These are phyloP conservation scores for Alternaria sp. DNA, from an alignment of 2,329 filamentous ascomycete species.

Conservation along the genomic window DNA sequence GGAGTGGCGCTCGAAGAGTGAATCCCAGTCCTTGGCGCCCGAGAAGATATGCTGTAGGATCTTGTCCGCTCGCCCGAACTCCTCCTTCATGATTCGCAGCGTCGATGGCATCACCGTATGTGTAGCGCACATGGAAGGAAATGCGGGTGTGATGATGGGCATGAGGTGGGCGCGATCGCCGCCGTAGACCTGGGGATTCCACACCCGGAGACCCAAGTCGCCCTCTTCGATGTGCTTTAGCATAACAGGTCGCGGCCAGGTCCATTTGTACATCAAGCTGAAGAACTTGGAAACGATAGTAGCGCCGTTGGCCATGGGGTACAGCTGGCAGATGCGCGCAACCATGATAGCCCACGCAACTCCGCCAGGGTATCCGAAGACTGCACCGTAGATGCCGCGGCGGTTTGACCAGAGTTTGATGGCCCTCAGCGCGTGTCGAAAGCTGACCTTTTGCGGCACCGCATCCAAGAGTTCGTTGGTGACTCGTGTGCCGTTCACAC, in stretches of 20 bases:
- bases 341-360: constrained; percentile 99
- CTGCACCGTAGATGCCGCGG: constrained; percentile 92
- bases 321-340: constrained; percentile 92
- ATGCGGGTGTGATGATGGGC: constrained; percentile 97
- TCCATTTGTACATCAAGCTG: constrained; percentile 86
- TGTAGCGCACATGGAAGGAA: constrained; percentile 96
- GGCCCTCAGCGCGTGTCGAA: constrained; percentile 84
- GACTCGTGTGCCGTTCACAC: constrained; percentile 91
- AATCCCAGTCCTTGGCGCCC: constrained; percentile 80
- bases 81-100: constrained; percentile 80
- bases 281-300: constrained; percentile 95
- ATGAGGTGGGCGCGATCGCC: constrained; percentile 87
- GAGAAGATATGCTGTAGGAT: constrained; percentile 81
- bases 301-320: constrained; percentile 87
- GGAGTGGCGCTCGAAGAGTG: constrained; percentile 85
- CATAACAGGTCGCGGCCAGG: constrained; percentile 91
- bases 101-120: constrained; percentile 92
- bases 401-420: constrained; percentile 97
- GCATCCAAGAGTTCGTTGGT: constrained; percentile 89
- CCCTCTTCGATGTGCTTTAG: constrained; percentile 87
- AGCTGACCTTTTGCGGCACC: constrained; percentile 88
- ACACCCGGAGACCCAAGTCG: constrained; percentile 81
- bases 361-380: constrained; percentile 94
- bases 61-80: constrained; percentile 77
- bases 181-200: constrained; percentile 90